Evolutionary conservation across 495 filamentous ascomycete species (phyloP).

Genomic region (Trichoderma erinaceum): DNA sequence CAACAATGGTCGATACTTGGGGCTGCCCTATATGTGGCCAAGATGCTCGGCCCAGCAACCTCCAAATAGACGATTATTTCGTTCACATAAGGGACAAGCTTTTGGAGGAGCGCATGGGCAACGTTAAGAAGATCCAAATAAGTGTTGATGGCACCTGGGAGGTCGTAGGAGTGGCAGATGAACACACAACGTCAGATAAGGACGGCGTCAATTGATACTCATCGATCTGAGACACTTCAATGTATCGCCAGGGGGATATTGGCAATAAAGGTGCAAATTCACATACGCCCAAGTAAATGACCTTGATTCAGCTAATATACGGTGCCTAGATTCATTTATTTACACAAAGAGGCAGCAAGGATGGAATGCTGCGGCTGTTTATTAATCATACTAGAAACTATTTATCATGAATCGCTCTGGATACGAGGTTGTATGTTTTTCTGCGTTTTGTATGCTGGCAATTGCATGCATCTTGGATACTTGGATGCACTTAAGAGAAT

Average conservation of each 20-base stretch:
- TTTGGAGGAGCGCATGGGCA: slow-evolving; percentile 32
- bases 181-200: slow-evolving; percentile 24
- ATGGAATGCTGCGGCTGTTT: too few species aligned
- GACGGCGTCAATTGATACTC: not conserved
- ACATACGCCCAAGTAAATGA: slow-evolving; percentile 16
- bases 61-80: slow-evolving; percentile 68
- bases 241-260: too few species aligned
- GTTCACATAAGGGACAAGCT: slow-evolving; percentile 49
- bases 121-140: slow-evolving; percentile 54
- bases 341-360: too few species aligned
- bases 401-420: too few species aligned
- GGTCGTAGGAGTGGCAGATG: slow-evolving; percentile 28
- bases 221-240: not conserved
- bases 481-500: too few species aligned
- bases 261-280: not conserved
- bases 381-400: too few species aligned
- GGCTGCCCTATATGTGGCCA: slow-evolving; percentile 70
- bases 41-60: slow-evolving; percentile 64
- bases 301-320: too few species aligned
- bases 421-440: too few species aligned
- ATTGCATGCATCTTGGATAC: too few species aligned
- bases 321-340: too few species aligned
- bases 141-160: slow-evolving; percentile 55
- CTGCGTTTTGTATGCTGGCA: too few species aligned
- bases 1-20: slow-evolving; percentile 67